Evolutionary conservation across 139 green algal species (phyloP).

Genomic region (Picochlorum sp.): DNA sequence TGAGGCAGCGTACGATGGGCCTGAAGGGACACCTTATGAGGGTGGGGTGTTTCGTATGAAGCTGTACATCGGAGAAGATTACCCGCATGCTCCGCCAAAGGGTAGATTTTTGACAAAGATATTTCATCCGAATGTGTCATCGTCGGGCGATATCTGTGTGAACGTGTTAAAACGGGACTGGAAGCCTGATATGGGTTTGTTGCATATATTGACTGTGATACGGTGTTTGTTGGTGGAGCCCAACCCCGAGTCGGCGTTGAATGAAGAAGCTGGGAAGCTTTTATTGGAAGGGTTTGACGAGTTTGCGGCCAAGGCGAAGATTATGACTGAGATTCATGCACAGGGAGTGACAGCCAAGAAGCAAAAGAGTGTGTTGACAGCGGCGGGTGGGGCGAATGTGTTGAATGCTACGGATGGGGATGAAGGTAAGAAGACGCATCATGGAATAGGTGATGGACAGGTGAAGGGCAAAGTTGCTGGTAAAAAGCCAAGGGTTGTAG

Average conservation of each 20-base stretch:
- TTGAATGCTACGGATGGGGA: slow-evolving; percentile 37
- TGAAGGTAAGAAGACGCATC: neutral
- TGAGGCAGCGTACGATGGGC: slow-evolving; percentile 77
- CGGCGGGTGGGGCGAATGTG: slow-evolving; percentile 60
- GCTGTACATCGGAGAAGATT: slow-evolving; percentile 54
- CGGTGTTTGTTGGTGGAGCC: slow-evolving; percentile 95
- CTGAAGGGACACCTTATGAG: slow-evolving; percentile 83
- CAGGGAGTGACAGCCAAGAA: slow-evolving; percentile 6
- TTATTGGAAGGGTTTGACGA: slow-evolving; percentile 83
- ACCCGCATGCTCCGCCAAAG: slow-evolving; percentile 53
- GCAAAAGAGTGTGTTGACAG: slow-evolving; percentile 53
- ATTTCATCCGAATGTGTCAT: slow-evolving; percentile 95
- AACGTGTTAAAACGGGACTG: slow-evolving; percentile 97
- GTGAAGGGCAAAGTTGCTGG: slow-evolving; percentile 55
- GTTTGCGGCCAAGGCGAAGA: slow-evolving; percentile 71
- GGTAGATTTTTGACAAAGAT: slow-evolving; percentile 84
- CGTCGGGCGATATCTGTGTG: slow-evolving; percentile 91
- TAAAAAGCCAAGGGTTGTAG: neutral
- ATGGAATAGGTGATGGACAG: slow-evolving; percentile 9
- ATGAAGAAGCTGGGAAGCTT: slow-evolving; percentile 94
- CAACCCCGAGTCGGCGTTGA: slow-evolving; percentile 91
- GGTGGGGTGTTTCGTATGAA: slow-evolving; percentile 81
- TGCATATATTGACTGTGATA: slow-evolving; percentile 83
- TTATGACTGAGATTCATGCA: slow-evolving; percentile 89
- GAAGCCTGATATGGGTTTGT: slow-evolving; percentile 69